A percentile compares a stretch with the other conserved stretches of the same genome.
Conservation (phyloP, 495 filamentous ascomycete species). For the Astrothelium subdiscretum region DNA sequence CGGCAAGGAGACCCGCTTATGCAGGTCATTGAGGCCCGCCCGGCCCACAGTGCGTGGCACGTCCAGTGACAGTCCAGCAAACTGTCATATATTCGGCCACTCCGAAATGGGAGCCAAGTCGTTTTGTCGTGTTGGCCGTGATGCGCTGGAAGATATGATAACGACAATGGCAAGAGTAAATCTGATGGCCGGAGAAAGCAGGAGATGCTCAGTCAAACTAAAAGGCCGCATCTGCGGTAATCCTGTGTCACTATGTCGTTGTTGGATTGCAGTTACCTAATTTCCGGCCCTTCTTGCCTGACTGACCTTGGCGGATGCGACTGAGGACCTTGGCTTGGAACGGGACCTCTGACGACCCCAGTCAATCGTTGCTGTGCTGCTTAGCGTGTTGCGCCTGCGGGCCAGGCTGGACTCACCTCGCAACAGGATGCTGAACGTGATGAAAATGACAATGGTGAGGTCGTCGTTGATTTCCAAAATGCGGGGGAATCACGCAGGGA, state of each 20-base stretch:
- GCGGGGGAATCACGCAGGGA: background rate
- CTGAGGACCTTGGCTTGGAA: background rate
- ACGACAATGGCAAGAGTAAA: too few species aligned
- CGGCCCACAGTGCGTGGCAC: background rate
- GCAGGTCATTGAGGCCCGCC: conserved; percentile 1
- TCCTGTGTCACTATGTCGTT: background rate
- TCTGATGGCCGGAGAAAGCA: background rate
- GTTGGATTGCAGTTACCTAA: conserved; percentile 1
- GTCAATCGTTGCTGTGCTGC: background rate
- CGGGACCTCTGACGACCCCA: background rate
- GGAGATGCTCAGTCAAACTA: background rate
- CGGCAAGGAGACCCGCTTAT: background rate
- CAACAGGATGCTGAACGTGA: background rate
- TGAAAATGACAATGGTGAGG: background rate
- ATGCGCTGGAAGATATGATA: background rate
- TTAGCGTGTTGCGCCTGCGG: background rate
- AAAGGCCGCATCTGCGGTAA: background rate
- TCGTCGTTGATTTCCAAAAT: background rate
- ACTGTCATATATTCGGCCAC: background rate
- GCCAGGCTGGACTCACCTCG: background rate
- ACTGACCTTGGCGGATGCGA: background rate
- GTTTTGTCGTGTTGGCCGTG: background rate
- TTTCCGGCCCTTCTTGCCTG: background rate
- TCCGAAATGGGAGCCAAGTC: background rate
- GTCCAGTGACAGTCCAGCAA: background rate